These are phyloP conservation scores for Peterozyma xylosa DNA, from an alignment of 805 yeast species.

Conservation along the genomic window DNA sequence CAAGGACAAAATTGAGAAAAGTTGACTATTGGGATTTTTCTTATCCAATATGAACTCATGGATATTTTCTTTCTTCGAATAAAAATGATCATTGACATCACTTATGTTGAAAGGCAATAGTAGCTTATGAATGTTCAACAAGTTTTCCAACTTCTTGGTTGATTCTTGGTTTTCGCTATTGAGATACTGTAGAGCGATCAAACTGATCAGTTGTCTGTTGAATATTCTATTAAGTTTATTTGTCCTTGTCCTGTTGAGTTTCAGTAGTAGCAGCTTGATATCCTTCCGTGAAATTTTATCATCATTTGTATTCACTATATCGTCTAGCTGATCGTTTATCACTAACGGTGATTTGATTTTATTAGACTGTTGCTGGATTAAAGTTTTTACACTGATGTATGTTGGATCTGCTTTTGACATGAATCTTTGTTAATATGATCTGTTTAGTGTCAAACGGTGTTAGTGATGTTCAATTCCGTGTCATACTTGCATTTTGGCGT, in stretches of 20 bases:
- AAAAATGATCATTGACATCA: conserved; percentile 9
- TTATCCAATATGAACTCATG: conserved; percentile 17
- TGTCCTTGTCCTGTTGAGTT: conserved; percentile 1
- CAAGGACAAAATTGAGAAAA: conserved; percentile 11
- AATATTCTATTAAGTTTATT: conserved; percentile 17
- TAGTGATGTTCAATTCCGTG: no score
- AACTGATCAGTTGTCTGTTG: conserved; percentile 21
- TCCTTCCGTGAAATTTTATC: conserved; percentile 4
- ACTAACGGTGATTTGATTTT: conserved; percentile 12
- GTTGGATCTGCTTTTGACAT: conserved; percentile 3
- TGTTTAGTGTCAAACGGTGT: no score
- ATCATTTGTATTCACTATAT: conserved; percentile 5
- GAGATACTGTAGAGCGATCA: conserved; percentile 20
- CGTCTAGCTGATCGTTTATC: conserved; percentile 8
- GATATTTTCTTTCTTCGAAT: conserved; percentile 10
- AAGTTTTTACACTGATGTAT: conserved; percentile 17
- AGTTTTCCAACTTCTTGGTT: conserved; percentile 12
- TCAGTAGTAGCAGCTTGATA: conserved; percentile 6
- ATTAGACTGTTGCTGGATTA: conserved; percentile 17
- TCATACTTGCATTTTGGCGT: no score
- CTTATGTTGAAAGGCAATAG: conserved; percentile 17
- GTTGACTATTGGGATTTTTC: conserved; percentile 10
- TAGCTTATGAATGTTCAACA: conserved; percentile 19
- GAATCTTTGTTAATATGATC: no score
- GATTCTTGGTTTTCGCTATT: conserved; percentile 14